These are phyloP conservation scores for Liquidambar formosana DNA, from an alignment of 164 flowering plant genomes.

Conservation along the genomic window DNA sequence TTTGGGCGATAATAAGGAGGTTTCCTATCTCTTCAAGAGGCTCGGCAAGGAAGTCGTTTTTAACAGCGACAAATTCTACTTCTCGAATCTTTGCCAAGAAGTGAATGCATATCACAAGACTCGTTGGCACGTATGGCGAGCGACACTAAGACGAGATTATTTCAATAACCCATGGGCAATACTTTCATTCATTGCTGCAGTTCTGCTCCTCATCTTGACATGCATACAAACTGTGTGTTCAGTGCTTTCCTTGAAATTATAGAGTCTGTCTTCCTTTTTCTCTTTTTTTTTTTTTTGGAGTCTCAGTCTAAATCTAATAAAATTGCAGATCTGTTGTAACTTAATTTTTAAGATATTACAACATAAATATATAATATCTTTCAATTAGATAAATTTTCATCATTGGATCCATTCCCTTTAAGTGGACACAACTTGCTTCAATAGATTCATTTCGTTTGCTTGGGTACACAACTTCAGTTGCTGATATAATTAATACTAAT, in stretches of 20 bases:
- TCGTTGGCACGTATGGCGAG: slow-evolving; percentile 9
- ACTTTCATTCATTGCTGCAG: slow-evolving; percentile 1
- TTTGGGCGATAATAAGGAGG: slow-evolving; percentile 4
- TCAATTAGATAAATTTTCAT: no score
- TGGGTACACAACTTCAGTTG: no score
- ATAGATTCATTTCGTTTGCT: no score
- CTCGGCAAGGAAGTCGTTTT: background rate
- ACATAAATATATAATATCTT: no score
- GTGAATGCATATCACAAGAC: slow-evolving; percentile 1
- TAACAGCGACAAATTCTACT: background rate
- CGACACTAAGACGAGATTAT: slow-evolving; percentile 8
- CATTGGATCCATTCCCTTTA: no score
- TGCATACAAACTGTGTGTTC: slow-evolving; percentile 3
- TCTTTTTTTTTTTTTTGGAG: no score
- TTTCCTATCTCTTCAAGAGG: slow-evolving; percentile 8
- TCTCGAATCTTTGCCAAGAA: background rate
- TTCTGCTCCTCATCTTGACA: slow-evolving; percentile 6
- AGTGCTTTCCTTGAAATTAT: slow-evolving; percentile 5
- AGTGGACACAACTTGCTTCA: no score
- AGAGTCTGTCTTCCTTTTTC: no score
- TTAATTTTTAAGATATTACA: no score
- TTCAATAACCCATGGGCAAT: slow-evolving; percentile 8
- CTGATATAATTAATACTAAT: no score
- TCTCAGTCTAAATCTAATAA: no score
- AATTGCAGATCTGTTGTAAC: no score